Conservation (phyloP, 768 basidiomycete species). For the Mycena vulgaris region DNA sequence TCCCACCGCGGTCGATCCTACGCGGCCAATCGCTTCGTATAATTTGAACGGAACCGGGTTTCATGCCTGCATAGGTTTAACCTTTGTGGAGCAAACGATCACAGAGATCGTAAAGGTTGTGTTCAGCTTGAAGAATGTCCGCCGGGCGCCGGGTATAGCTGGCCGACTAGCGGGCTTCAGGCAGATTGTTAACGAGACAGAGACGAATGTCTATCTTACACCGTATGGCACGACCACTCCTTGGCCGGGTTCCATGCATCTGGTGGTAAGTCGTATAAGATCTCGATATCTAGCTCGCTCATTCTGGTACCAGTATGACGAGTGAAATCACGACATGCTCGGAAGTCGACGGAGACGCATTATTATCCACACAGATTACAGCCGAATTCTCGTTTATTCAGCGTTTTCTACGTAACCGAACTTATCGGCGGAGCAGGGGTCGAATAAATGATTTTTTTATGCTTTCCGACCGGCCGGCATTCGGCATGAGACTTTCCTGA, state of each 20-base stretch:
- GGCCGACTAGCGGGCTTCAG: constrained; percentile 57
- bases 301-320: not conserved
- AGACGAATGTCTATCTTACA: constrained; percentile 51
- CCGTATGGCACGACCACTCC: constrained; percentile 51
- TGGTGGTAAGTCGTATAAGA: constrained; percentile 48
- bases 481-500: no score
- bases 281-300: no score
- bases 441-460: no score
- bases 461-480: no score
- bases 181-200: constrained; percentile 49
- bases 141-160: constrained; percentile 61
- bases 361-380: no score
- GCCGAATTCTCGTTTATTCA: no score
- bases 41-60: constrained; percentile 53
- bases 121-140: constrained; percentile 60
- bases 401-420: no score
- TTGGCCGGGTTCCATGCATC: constrained; percentile 56
- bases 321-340: no score
- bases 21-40: constrained; percentile 23
- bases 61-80: constrained; percentile 56
- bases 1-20: constrained; percentile 14
- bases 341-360: no score
- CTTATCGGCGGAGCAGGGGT: no score
- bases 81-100: constrained; percentile 53
- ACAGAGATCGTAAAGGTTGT: constrained; percentile 61